Evolutionary conservation across 2,329 filamentous ascomycete genomes (phyloP).

Genomic region (Penicillium sclerotiorum): DNA sequence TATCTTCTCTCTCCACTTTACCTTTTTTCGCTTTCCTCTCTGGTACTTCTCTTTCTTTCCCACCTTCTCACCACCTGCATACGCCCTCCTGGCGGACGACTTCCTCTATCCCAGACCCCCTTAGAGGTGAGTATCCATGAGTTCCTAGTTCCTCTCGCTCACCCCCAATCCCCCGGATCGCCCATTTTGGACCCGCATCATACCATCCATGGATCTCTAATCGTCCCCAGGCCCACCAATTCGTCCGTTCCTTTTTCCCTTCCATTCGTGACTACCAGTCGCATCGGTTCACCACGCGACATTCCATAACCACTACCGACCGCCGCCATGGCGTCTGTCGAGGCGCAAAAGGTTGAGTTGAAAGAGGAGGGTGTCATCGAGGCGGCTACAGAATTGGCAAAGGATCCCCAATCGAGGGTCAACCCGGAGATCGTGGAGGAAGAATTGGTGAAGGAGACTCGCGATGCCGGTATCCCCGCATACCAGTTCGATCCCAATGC

Average conservation of each 20-base stretch:
- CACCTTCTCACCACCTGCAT: background rate
- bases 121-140: background rate
- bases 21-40: slow-evolving; percentile 6
- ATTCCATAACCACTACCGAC: background rate
- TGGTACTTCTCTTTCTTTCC: background rate
- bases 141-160: slow-evolving; percentile 2
- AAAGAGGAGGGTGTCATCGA: slow-evolving; percentile 81
- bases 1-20: slow-evolving; percentile 11
- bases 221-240: background rate
- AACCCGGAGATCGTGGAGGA: slow-evolving; percentile 72
- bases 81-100: background rate
- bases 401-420: slow-evolving; percentile 67
- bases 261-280: no score
- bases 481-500: slow-evolving; percentile 89
- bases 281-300: no score
- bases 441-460: slow-evolving; percentile 74
- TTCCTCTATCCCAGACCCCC: slow-evolving; percentile 2
- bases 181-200: slow-evolving; percentile 3
- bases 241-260: background rate
- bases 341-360: slow-evolving; percentile 60
- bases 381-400: slow-evolving; percentile 58
- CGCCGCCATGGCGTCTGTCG: slow-evolving; percentile 35
- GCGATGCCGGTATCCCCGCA: slow-evolving; percentile 75
- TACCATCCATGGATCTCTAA: slow-evolving; percentile 11
- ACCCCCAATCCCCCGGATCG: slow-evolving; percentile 8